Evolutionary conservation across 1,139 yeast genomes (phyloP), one percentile per base, ranked within the genome.

Genomic region (Candida labiduridarum): DNA sequence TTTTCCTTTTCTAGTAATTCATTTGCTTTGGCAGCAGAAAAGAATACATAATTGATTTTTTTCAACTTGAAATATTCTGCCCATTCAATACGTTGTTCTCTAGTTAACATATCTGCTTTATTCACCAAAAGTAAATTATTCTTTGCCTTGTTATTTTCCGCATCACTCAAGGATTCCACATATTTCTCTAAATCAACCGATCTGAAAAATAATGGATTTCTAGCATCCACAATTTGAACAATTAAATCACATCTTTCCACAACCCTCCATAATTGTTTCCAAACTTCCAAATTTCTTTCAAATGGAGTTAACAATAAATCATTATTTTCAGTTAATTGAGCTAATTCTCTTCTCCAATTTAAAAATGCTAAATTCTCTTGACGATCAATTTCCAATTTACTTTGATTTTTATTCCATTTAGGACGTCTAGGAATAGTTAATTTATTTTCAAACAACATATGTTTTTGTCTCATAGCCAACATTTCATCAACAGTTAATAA

Each of bases 241-340:
- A 95, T 83, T 60, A 95, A 78, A 68, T 94, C 97, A 45, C 95
- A 88, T 64, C 99, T 82, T 67, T 95, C 99, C 15, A 92, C 90
- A 47, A 95, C 99, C 71, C 99, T 81, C 99, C 99, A 95, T 59
- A 95, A 75, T 70, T 95, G 99, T 66, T 95, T 85, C 99, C 99
- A 95, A 53, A 95, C 98, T 74, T 94, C 97, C 59, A 95, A 78
- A 66, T 95, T 95, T 70, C 99, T 83, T 72, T 95, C 99, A 65
- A 94, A 95, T 1, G 99, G 99, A 0, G 99, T 95, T 67, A 95
- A 78, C 55, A 92, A 74, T 60, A 95, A 75, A 65, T 94, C 97
- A 57, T 82, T 83, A 55, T 78, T 80, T 64, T 94, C 97, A 54
- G 95, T 95, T 52, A 95, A 76, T 43, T 79, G 71, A 0, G 99